These are phyloP conservation scores for Trichoderma virens DNA, from an alignment of 495 filamentous ascomycete genomes.

Conservation along the genomic window DNA sequence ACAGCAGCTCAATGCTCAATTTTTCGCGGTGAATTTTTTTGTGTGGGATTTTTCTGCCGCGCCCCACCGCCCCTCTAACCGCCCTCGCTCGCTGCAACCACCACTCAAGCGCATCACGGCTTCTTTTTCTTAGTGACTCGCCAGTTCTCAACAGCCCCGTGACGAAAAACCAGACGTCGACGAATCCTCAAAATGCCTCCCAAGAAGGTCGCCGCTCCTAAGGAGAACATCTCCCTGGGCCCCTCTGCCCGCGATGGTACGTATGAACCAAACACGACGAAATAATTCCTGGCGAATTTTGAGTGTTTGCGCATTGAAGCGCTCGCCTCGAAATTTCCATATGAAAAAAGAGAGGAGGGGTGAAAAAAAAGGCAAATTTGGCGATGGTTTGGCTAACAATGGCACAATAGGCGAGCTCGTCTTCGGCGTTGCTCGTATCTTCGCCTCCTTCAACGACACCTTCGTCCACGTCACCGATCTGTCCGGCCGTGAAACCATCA, in stretches of 20 bases:
- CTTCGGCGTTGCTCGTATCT: conserved; percentile 98
- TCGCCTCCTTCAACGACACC: conserved; percentile 97
- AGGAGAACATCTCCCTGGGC: conserved; percentile 98
- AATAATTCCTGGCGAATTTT: too few species aligned
- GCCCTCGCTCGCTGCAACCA: conserved; percentile 12
- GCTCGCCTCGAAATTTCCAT: background rate
- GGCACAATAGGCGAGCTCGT: conserved; percentile 73
- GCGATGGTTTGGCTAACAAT: conserved; percentile 12
- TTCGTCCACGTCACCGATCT: conserved; percentile 99
- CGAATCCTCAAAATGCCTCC: conserved; percentile 59
- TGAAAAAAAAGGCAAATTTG: background rate
- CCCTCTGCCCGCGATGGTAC: conserved; percentile 86
- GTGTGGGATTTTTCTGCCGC: conserved; percentile 18
- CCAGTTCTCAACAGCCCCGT: conserved; percentile 7
- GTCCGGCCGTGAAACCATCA: conserved; percentile 98
- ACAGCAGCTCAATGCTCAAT: background rate
- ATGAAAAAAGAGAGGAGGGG: background rate
- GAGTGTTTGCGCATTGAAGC: background rate
- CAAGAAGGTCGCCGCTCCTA: conserved; percentile 71
- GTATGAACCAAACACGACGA: conserved; percentile 17
- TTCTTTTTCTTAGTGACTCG: conserved; percentile 8
- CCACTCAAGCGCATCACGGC: conserved; percentile 13
- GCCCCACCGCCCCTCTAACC: conserved; percentile 15
- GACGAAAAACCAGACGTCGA: conserved; percentile 12
- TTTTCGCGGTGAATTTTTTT: conserved; percentile 3